Evolutionary conservation across 306 rosid genomes (phyloP).

Genomic region (Cicer arietinum): DNA sequence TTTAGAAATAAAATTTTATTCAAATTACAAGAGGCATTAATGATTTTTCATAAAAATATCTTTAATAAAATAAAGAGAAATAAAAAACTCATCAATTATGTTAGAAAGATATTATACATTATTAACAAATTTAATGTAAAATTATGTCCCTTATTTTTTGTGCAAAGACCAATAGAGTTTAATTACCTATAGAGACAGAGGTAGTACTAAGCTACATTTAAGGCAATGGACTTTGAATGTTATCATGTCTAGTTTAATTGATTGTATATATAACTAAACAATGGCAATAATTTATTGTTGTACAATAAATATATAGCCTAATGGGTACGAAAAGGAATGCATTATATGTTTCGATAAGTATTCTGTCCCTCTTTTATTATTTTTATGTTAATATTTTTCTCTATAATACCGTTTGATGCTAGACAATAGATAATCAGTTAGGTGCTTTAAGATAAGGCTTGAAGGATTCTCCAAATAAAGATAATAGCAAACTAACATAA

Average conservation of each 20-base stretch:
- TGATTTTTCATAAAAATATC: too few species aligned
- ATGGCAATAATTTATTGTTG: conserved; percentile 8
- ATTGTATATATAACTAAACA: conserved; percentile 3
- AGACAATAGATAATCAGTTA: conserved; percentile 15
- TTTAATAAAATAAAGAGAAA: too few species aligned
- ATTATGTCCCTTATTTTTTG: too few species aligned
- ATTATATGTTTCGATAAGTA: conserved; percentile 27
- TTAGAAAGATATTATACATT: too few species aligned
- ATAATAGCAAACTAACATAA: conserved; percentile 14
- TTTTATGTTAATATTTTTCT: not conserved
- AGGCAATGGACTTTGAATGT: conserved; percentile 28
- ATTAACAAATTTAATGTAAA: too few species aligned
- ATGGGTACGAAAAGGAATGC: conserved; percentile 39
- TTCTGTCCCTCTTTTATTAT: conserved; percentile 7
- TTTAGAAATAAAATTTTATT: too few species aligned
- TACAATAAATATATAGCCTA: conserved; percentile 2
- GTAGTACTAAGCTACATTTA: not conserved
- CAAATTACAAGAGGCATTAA: too few species aligned
- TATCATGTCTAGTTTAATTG: conserved; percentile 32
- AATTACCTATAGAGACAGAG: too few species aligned
- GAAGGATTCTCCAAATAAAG: conserved; percentile 32
- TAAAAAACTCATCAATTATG: too few species aligned
- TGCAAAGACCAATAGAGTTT: too few species aligned
- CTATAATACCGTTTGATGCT: conserved; percentile 35
- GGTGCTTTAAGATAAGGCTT: conserved; percentile 41